Evolutionary conservation across 495 filamentous ascomycete species (phyloP).

Genomic region (Xylaria bambusicola): DNA sequence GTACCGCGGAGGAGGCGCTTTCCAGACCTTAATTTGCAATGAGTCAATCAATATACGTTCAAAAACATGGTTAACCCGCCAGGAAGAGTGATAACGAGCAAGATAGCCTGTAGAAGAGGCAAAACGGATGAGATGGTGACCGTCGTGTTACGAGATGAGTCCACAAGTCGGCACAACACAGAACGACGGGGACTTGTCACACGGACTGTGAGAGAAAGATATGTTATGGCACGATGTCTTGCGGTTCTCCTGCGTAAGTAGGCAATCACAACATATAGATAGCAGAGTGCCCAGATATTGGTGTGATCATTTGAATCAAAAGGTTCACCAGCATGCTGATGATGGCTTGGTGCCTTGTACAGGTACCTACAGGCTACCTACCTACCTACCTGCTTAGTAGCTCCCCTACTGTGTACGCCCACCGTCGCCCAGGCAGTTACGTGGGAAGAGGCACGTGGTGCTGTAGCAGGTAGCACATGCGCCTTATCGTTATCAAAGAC

Average conservation of each 20-base stretch:
- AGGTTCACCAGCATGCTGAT: not conserved
- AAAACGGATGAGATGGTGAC: not conserved
- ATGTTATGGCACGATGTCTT: not conserved
- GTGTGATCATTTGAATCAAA: not conserved
- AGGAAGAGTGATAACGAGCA: not conserved
- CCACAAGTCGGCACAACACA: not conserved
- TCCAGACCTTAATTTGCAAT: constrained; percentile 19
- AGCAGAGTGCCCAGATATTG: not conserved
- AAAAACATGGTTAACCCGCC: constrained; percentile 14
- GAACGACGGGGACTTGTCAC: not conserved
- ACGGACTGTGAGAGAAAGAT: not conserved
- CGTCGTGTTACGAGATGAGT: not conserved
- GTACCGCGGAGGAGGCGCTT: constrained; percentile 19
- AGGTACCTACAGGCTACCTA: no score
- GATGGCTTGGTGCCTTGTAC: not conserved
- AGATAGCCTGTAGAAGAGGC: not conserved
- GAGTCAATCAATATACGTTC: constrained; percentile 21
- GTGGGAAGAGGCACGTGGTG: no score
- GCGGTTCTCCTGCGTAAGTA: not conserved
- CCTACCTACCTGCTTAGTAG: no score
- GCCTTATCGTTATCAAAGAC: constrained; percentile 21
- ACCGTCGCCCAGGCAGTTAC: no score
- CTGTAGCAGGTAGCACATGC: not conserved
- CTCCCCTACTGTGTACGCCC: no score
- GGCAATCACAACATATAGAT: no score